Base-by-base conservation (phyloP, 257 asterid species). In the Dorcoceras hygrometricum region DNA sequence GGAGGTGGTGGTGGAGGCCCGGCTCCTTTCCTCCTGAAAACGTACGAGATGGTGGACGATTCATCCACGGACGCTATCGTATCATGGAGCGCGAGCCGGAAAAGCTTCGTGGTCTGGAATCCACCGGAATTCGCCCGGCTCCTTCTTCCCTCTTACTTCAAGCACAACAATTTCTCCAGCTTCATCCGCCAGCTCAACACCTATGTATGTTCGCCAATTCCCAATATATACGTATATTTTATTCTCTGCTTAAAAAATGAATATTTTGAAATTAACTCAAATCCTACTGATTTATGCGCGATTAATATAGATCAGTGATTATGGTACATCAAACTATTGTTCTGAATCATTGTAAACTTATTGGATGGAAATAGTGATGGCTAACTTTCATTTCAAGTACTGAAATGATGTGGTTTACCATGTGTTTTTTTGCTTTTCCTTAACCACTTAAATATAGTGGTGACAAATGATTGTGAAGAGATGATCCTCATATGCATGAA, bases 171-270 rank as follows among this genome's bases (percentile, higher is more conserved):
- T 77, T 90, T 91, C 82, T 85, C 98, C 62, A 91, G 98, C 78
- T 91, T 91, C 81, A 89, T 91, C 34, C 96, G 98, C 60, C 98
- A 91, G 90, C 98, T 91, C 75, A 91, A 91, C 72, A 89, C 98
- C 68, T 91, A 91, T 53, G 98, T 91, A 87, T 58, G 87, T 71
- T 53, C 61, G 28, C 20, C 53, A 43, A 16, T 54, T 57, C 20
- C 51, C 18, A 51, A 1, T 34, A 31, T 71, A 26, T 46, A 16
- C 14, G 28, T 8, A 57, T 3, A 19, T 29, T 62, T 46, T 46
- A 20, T 53, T 18, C 12, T 3, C 61, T 3, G 53, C 25, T 10
- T 10, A 5, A 6, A 23, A 29, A 29, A 29, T 5, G 1, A 34
- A 34, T 34, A 4, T 34, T 34, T 12, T 39, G 50, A 39, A 12